phyloP scores from a whole-genome alignment of 345 rosid species.

The Pugionium cornutum region DNA sequence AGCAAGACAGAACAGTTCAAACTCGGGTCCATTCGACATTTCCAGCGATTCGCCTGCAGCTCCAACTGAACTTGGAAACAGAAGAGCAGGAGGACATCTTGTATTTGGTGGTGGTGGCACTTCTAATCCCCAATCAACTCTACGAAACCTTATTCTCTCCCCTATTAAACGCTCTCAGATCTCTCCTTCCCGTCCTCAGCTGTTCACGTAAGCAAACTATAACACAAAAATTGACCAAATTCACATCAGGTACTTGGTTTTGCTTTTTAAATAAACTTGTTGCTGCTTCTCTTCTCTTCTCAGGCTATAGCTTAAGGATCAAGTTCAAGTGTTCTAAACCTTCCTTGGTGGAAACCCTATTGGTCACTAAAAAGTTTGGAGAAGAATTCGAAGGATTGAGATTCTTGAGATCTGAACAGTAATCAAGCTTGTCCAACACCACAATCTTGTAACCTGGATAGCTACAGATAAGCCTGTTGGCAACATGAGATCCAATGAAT shows the following conservation, averaged over 20 bases:
- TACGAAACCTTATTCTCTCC: slow-evolving; percentile 86
- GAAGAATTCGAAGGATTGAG: slow-evolving; percentile 48
- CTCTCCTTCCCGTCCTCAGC: slow-evolving; percentile 65
- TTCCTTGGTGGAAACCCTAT: slow-evolving; percentile 30
- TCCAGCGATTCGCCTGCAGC: slow-evolving; percentile 59
- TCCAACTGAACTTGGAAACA: slow-evolving; percentile 61
- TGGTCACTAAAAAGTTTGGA: slow-evolving; percentile 43
- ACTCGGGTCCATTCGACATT: slow-evolving; percentile 74
- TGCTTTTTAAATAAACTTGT: not conserved
- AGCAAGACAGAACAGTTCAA: slow-evolving; percentile 75
- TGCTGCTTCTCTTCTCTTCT: slow-evolving; percentile 16
- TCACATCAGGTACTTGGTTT: slow-evolving; percentile 10
- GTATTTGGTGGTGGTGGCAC: slow-evolving; percentile 49
- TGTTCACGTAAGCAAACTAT: slow-evolving; percentile 65
- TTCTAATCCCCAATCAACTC: slow-evolving; percentile 67
- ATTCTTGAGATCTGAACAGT: slow-evolving; percentile 62
- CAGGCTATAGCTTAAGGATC: slow-evolving; percentile 37
- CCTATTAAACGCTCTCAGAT: slow-evolving; percentile 94
- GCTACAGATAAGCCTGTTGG: slow-evolving; percentile 48
- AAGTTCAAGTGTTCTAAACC: slow-evolving; percentile 23
- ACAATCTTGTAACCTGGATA: slow-evolving; percentile 59
- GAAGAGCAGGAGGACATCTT: slow-evolving; percentile 50
- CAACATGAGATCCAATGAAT: slow-evolving; percentile 63
- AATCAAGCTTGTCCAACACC: slow-evolving; percentile 66
- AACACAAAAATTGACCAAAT: not conserved